phyloP scores from a whole-genome alignment of 768 basidiomycete genomes.

The Glaciozyma antarctica region DNA sequence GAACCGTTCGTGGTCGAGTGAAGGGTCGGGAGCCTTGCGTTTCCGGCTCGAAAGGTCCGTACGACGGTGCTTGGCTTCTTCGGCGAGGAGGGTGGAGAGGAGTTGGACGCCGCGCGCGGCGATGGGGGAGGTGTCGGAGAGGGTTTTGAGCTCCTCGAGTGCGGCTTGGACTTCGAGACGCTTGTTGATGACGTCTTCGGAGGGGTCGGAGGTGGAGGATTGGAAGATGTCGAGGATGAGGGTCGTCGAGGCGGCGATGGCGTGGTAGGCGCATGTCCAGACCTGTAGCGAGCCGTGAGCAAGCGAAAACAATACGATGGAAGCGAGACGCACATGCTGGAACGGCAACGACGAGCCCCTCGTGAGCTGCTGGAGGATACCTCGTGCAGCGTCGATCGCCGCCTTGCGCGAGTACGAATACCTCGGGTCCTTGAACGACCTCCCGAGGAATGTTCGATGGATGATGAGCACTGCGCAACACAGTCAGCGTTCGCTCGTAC shows the following conservation, averaged over 20 bases:
- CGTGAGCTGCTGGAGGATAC: conserved; percentile 19
- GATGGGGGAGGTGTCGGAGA: conserved; percentile 14
- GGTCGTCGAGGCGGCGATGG: conserved; percentile 25
- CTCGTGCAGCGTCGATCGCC: conserved; percentile 24
- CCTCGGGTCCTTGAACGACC: conserved; percentile 12
- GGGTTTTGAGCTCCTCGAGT: conserved; percentile 10
- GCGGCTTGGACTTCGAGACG: conserved; percentile 23
- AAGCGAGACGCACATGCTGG: neutral
- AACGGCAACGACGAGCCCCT: neutral
- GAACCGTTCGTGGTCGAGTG: too few relatives aligned
- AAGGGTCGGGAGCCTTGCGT: too few relatives aligned
- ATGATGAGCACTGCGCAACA: conserved; percentile 10
- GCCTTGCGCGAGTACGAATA: conserved; percentile 18
- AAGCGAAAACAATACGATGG: neutral
- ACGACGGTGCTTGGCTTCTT: conserved; percentile 24
- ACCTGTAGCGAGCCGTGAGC: neutral
- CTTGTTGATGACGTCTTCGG: conserved; percentile 15
- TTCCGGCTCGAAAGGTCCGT: too few relatives aligned
- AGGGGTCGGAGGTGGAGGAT: conserved; percentile 11
- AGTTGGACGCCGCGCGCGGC: conserved; percentile 25
- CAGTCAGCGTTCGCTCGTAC: neutral
- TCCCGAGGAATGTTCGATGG: conserved; percentile 22
- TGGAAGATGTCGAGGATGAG: conserved; percentile 31
- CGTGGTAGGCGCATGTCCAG: conserved; percentile 11
- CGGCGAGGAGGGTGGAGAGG: conserved; percentile 23